Percentiles rank a stretch among this genome's conserved stretches.
Evolutionary conservation across 805 yeast species (phyloP).

Genomic region (Zygotorulaspora florentina): DNA sequence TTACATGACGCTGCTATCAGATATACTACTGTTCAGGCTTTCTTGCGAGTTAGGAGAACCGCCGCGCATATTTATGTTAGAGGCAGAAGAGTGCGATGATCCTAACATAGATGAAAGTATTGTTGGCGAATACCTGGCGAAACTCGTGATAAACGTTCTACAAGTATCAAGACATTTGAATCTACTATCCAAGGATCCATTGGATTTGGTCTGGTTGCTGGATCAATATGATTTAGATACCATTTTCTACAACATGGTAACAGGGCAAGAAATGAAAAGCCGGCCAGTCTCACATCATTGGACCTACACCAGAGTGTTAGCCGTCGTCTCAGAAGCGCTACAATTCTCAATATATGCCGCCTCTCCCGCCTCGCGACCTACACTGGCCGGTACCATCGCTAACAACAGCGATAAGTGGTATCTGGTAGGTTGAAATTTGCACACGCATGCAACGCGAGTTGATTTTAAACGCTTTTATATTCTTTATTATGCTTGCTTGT

Average conservation of each 20-base stretch:
- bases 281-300: slow-evolving; percentile 13
- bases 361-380: slow-evolving; percentile 15
- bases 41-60: slow-evolving; percentile 11
- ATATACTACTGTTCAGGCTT: slow-evolving; percentile 13
- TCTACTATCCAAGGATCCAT: slow-evolving; percentile 16
- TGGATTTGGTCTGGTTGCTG: slow-evolving; percentile 20
- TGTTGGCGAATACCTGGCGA: slow-evolving; percentile 17
- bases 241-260: slow-evolving; percentile 23
- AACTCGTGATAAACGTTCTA: slow-evolving; percentile 16
- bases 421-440: slow-evolving; percentile 14
- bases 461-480: not conserved
- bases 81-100: slow-evolving; percentile 4
- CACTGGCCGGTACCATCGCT: slow-evolving; percentile 9
- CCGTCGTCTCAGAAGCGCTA: slow-evolving; percentile 16
- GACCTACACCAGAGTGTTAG: slow-evolving; percentile 12
- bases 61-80: slow-evolving; percentile 5
- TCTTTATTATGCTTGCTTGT: not conserved
- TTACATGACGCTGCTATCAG: slow-evolving; percentile 16
- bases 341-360: slow-evolving; percentile 12
- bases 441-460: not conserved
- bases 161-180: slow-evolving; percentile 16
- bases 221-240: slow-evolving; percentile 29
- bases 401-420: slow-evolving; percentile 20
- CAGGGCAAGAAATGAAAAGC: slow-evolving; percentile 12
- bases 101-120: slow-evolving; percentile 5